Evolutionary conservation across 208 protist genomes (phyloP).

Genomic region (Acanthamoeba culbertsoni): DNA sequence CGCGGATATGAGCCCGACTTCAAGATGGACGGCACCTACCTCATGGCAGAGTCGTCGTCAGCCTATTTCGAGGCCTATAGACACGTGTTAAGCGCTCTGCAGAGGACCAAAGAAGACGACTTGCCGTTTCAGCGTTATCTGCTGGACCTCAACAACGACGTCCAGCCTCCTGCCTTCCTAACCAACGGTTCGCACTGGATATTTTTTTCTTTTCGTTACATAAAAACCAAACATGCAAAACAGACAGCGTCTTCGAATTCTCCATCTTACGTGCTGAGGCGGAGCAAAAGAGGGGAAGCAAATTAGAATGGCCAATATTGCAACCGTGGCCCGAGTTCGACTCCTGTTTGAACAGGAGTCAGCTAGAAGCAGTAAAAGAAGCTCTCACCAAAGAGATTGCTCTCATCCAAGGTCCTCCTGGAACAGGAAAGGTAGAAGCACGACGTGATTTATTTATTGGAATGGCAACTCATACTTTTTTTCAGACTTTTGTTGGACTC

Average conservation of each 20-base stretch:
- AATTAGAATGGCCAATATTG: constrained; percentile 35
- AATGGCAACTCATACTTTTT: background rate
- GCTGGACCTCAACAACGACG: background rate
- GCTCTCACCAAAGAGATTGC: constrained; percentile 66
- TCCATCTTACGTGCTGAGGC: too few relatives aligned
- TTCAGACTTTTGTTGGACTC: constrained; percentile 31
- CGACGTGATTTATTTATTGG: constrained; percentile 59
- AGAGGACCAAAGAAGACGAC: background rate
- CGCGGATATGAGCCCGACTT: background rate
- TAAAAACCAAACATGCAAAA: background rate
- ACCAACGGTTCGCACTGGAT: background rate
- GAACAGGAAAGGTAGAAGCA: constrained; percentile 79
- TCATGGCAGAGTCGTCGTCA: constrained; percentile 60
- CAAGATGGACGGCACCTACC: background rate
- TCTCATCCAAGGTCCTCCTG: constrained; percentile 81
- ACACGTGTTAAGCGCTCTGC: constrained; percentile 69
- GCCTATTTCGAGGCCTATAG: constrained; percentile 69
- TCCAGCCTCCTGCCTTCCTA: constrained; percentile 50
- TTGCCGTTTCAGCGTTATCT: constrained; percentile 69
- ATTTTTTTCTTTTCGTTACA: background rate
- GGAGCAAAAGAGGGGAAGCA: too few relatives aligned
- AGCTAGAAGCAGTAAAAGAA: constrained; percentile 68
- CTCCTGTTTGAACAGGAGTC: constrained; percentile 62
- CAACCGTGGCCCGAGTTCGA: background rate
- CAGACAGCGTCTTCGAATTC: background rate